phyloP scores from a whole-genome alignment of 805 yeast genomes.

The Saturnispora saitoi region DNA sequence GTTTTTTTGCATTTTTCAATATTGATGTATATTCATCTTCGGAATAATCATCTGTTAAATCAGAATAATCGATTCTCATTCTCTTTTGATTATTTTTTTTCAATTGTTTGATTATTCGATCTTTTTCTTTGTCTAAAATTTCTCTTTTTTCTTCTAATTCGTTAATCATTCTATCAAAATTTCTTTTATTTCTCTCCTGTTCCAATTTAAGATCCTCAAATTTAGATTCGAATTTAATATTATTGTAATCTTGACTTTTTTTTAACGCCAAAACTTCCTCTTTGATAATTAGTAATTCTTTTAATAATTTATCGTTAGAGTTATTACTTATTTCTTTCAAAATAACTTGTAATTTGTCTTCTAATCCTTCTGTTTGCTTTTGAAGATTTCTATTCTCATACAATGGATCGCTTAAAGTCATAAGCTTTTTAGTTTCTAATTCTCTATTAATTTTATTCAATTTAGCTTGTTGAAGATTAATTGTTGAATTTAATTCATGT shows the following conservation, averaged over 20 bases:
- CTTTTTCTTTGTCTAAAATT: conserved; percentile 23
- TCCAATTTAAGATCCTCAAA: conserved; percentile 56
- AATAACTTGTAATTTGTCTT: conserved; percentile 13
- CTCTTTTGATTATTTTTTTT: conserved; percentile 15
- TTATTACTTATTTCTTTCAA: conserved; percentile 16
- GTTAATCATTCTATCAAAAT: conserved; percentile 19
- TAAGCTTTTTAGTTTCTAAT: conserved; percentile 1
- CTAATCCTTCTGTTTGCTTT: conserved; percentile 8
- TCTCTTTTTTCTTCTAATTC: conserved; percentile 22
- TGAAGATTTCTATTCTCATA: conserved; percentile 9
- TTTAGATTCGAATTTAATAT: conserved; percentile 62
- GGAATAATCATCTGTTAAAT: not conserved
- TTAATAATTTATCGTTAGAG: conserved; percentile 13
- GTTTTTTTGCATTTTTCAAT: not conserved
- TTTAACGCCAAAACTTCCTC: conserved; percentile 19
- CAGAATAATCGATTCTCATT: conserved; percentile 1
- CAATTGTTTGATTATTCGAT: conserved; percentile 18
- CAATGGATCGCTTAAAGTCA: conserved; percentile 2
- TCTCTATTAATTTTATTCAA: conserved; percentile 12
- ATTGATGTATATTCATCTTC: not conserved
- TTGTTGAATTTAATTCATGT: conserved; percentile 1
- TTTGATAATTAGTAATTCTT: conserved; percentile 17
- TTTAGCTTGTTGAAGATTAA: not conserved
- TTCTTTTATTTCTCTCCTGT: conserved; percentile 20
- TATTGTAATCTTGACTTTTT: conserved; percentile 35